phyloP scores from a whole-genome alignment of 371 early-diverging fungal species.

The Apophysomyces ossiformis region DNA sequence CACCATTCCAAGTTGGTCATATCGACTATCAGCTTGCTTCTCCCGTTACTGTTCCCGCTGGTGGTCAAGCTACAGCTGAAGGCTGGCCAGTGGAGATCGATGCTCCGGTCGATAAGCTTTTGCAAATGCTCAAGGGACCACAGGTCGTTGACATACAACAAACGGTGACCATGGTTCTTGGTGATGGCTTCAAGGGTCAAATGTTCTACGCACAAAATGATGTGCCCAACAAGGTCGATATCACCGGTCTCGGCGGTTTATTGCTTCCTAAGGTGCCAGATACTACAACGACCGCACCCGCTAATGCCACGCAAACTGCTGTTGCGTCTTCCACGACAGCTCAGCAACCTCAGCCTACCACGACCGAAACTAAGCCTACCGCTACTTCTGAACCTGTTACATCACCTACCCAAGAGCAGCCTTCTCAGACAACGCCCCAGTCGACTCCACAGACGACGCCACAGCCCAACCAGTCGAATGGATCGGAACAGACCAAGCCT shows the following conservation, averaged over 20 bases:
- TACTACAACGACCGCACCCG: background rate
- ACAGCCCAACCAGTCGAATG: background rate
- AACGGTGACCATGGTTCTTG: conserved; percentile 40
- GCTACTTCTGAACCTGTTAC: background rate
- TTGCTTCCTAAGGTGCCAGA: background rate
- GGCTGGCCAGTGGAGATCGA: conserved; percentile 26
- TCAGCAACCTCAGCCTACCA: background rate
- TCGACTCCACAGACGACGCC: background rate
- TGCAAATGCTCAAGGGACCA: conserved; percentile 15
- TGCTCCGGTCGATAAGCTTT: conserved; percentile 17
- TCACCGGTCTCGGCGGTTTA: conserved; percentile 1
- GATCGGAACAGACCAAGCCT: background rate
- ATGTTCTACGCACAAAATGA: conserved; percentile 41
- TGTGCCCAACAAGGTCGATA: conserved; percentile 29
- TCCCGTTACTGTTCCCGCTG: conserved; percentile 36
- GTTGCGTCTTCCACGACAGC: background rate
- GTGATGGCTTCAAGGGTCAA: conserved; percentile 37
- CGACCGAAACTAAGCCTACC: background rate
- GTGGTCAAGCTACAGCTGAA: conserved; percentile 24
- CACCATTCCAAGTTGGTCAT: conserved; percentile 26
- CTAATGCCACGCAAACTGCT: background rate
- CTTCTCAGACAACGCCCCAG: background rate
- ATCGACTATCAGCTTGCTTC: conserved; percentile 31
- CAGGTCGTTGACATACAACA: conserved; percentile 36
- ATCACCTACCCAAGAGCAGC: background rate